Conservation (phyloP, 2,329 filamentous ascomycete species). For the Hypomyces rosellus region DNA sequence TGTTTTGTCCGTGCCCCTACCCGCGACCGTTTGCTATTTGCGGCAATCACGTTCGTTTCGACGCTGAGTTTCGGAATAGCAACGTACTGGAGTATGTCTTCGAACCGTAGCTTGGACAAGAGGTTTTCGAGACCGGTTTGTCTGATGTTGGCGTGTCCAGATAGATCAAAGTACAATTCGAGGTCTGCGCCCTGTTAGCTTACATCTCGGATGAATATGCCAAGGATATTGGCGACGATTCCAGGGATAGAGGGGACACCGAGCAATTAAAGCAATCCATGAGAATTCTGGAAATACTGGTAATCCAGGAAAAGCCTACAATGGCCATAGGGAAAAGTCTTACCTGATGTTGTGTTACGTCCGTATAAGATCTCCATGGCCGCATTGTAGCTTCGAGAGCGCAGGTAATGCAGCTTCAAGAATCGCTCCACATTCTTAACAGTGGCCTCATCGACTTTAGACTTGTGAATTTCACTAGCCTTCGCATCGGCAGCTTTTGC, state of each 20-base stretch:
- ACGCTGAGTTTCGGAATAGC: constrained; percentile 16
- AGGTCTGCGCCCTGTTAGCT: constrained; percentile 12
- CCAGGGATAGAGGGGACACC: no score
- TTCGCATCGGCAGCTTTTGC: constrained; percentile 2
- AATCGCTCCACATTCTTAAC: constrained; percentile 11
- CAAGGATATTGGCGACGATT: no score
- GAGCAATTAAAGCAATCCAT: no score
- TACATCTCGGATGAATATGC: background rate
- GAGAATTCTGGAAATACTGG: no score
- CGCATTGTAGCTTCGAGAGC: constrained; percentile 16
- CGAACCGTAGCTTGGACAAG: constrained; percentile 17
- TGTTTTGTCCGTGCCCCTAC: constrained; percentile 12
- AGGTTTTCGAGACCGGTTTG: constrained; percentile 15
- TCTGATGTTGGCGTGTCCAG: constrained; percentile 10
- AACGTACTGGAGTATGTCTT: constrained; percentile 23
- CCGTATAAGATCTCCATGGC: constrained; percentile 22
- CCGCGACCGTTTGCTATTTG: constrained; percentile 7
- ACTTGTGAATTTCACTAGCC: constrained; percentile 9
- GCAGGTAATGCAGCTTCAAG: constrained; percentile 20
- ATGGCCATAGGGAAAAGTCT: background rate
- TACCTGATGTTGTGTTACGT: constrained; percentile 11
- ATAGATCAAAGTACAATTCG: constrained; percentile 22
- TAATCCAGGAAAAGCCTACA: no score
- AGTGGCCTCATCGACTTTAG: constrained; percentile 7
- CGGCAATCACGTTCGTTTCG: constrained; percentile 8